These are phyloP conservation scores for Myriosclerotinia curreyana DNA, from an alignment of 2,329 filamentous ascomycete genomes.

Conservation along the genomic window DNA sequence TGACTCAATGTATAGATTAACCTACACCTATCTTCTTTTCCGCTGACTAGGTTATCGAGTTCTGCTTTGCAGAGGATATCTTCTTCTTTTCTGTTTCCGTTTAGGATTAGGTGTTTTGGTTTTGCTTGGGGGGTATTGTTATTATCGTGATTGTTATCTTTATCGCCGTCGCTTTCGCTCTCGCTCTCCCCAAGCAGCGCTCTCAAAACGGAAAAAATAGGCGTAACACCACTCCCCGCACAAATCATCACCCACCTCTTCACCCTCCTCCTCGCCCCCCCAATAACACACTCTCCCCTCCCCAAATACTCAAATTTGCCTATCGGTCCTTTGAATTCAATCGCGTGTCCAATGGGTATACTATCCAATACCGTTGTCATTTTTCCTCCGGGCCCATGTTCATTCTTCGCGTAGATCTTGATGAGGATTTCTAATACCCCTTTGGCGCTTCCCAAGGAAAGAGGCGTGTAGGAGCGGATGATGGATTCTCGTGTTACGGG, in stretches of 20 bases:
- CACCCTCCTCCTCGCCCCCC: conserved; percentile 54
- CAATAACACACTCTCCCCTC: conserved; percentile 60
- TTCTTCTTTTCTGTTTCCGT: conserved; percentile 67
- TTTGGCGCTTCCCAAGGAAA: conserved; percentile 59
- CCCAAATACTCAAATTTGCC: conserved; percentile 82
- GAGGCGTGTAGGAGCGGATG: conserved; percentile 83
- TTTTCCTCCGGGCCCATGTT: conserved; percentile 60
- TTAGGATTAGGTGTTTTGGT: no score
- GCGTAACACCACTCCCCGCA: conserved; percentile 87
- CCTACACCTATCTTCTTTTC: conserved; percentile 55
- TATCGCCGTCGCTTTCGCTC: no score
- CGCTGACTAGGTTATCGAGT: conserved; percentile 59
- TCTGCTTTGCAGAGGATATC: conserved; percentile 81
- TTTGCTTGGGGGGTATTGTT: no score
- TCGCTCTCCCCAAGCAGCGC: conserved; percentile 62
- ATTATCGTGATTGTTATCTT: no score
- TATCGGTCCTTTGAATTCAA: conserved; percentile 85
- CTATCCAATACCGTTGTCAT: conserved; percentile 80
- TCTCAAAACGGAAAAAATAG: conserved; percentile 78
- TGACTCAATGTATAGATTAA: conserved; percentile 69
- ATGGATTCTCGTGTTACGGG: conserved; percentile 67
- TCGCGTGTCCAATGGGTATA: conserved; percentile 66
- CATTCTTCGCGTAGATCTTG: conserved; percentile 72
- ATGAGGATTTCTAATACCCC: conserved; percentile 73
- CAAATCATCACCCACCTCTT: conserved; percentile 81